A percentile compares a stretch with the other conserved stretches of the same genome.
Evolutionary conservation across 495 filamentous ascomycete genomes (phyloP).

Genomic region (Cercophora scortea): DNA sequence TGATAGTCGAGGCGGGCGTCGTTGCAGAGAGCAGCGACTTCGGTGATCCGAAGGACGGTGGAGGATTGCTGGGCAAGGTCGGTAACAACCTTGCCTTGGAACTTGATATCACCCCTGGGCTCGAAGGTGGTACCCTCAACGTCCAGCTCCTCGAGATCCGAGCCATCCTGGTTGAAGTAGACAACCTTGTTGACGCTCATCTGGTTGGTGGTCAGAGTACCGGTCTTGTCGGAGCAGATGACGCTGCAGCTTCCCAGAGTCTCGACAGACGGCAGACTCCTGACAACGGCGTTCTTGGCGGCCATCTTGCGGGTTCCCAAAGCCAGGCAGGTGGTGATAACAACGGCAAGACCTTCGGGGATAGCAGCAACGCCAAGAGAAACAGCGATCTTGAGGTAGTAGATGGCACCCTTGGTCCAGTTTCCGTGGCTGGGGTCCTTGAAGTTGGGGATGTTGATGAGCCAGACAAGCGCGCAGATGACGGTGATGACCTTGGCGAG

Average conservation of each 20-base stretch:
- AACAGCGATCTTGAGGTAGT: constrained; percentile 99
- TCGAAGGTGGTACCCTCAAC: constrained; percentile 93
- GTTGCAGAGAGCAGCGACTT: constrained; percentile 89
- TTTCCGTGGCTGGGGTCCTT: constrained; percentile 86
- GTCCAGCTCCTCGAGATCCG: constrained; percentile 75
- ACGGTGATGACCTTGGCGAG: constrained; percentile 96
- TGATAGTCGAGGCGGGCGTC: constrained; percentile 80
- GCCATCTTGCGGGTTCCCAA: constrained; percentile 97
- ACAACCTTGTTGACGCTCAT: constrained; percentile 97
- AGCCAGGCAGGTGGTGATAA: constrained; percentile 95
- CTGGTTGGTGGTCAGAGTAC: constrained; percentile 96
- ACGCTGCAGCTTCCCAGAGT: constrained; percentile 98
- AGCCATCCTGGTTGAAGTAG: constrained; percentile 64
- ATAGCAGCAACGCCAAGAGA: constrained; percentile 98
- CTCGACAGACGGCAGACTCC: constrained; percentile 93
- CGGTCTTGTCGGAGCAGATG: constrained; percentile 99
- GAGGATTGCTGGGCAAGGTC: constrained; percentile 68
- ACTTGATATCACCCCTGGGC: constrained; percentile 66
- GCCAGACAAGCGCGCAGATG: constrained; percentile 93
- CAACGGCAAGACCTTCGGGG: constrained; percentile 92
- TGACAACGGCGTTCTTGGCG: constrained; percentile 92
- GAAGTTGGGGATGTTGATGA: constrained; percentile 97
- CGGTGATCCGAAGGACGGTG: constrained; percentile 71
- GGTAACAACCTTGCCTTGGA: constrained; percentile 56
- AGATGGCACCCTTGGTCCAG: constrained; percentile 97